These are phyloP conservation scores for Serendipita sp. DNA, from an alignment of 768 basidiomycete genomes.

Conservation along the genomic window DNA sequence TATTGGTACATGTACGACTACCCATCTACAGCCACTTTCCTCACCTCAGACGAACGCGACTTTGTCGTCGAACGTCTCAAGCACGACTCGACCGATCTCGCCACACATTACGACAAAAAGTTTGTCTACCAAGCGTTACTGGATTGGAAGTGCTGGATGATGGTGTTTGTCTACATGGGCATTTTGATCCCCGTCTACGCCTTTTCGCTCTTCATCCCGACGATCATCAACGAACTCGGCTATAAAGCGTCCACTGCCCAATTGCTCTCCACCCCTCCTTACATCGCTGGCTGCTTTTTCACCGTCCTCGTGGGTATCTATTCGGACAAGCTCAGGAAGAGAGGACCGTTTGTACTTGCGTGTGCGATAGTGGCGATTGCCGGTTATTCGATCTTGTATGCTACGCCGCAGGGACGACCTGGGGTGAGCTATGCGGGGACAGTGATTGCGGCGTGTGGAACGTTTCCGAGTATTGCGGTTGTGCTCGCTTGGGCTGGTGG, in stretches of 20 bases:
- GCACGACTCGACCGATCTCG: slow-evolving; percentile 29
- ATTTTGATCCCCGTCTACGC: slow-evolving; percentile 12
- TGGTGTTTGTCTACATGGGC: neutral
- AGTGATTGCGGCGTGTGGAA: slow-evolving; percentile 35
- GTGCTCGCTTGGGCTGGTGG: slow-evolving; percentile 39
- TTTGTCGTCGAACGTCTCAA: slow-evolving; percentile 28
- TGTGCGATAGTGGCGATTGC: slow-evolving; percentile 29
- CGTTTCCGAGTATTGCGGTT: slow-evolving; percentile 35
- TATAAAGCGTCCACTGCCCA: slow-evolving; percentile 37
- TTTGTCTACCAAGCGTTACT: slow-evolving; percentile 35
- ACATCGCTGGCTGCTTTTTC: slow-evolving; percentile 40
- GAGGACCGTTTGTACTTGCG: slow-evolving; percentile 36
- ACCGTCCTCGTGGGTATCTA: slow-evolving; percentile 28
- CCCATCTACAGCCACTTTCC: slow-evolving; percentile 37
- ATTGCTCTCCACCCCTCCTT: slow-evolving; percentile 37
- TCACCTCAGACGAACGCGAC: slow-evolving; percentile 34
- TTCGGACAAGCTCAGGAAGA: slow-evolving; percentile 24
- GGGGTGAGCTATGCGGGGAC: slow-evolving; percentile 32
- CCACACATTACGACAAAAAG: slow-evolving; percentile 29
- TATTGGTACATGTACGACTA: slow-evolving; percentile 48
- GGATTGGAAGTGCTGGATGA: slow-evolving; percentile 26
- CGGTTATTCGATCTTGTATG: slow-evolving; percentile 38
- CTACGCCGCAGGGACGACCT: slow-evolving; percentile 26
- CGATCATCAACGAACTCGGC: slow-evolving; percentile 33
- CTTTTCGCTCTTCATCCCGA: slow-evolving; percentile 13